phyloP scores from a whole-genome alignment of 202 grass and related monocot species.

The Panicum hallii region DNA sequence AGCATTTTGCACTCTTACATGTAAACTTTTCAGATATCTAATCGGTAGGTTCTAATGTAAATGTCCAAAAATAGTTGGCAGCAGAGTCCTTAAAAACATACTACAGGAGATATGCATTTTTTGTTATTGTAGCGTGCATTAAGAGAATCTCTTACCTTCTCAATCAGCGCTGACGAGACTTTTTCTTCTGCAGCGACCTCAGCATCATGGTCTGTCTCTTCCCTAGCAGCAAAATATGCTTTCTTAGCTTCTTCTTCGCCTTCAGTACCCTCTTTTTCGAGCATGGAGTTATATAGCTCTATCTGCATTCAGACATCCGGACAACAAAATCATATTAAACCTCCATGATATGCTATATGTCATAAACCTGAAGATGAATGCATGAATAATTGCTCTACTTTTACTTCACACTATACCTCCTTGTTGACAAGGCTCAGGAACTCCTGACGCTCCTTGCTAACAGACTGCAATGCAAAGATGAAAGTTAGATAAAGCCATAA shows the following conservation, averaged over 20 bases:
- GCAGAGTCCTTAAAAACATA: constrained; percentile 11
- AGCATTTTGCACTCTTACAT: constrained; percentile 21
- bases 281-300: constrained; percentile 87
- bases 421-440: constrained; percentile 97
- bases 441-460: constrained; percentile 93
- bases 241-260: constrained; percentile 93
- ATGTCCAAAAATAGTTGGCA: background rate
- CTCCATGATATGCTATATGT: constrained; percentile 18
- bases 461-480: constrained; percentile 74
- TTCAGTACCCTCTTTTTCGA: constrained; percentile 92
- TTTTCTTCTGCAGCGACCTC: constrained; percentile 66
- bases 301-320: constrained; percentile 65
- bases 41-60: background rate
- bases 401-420: constrained; percentile 67
- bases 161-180: constrained; percentile 83
- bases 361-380: constrained; percentile 22
- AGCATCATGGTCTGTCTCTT: constrained; percentile 61
- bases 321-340: constrained; percentile 31
- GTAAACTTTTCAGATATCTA: constrained; percentile 15
- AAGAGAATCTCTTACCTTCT: constrained; percentile 66
- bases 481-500: constrained; percentile 19
- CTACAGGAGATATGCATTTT: constrained; percentile 20
- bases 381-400: constrained; percentile 22
- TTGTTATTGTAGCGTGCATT: constrained; percentile 23
- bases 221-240: constrained; percentile 87